phyloP scores from a whole-genome alignment of 2,329 filamentous ascomycete genomes.

The Zasmidium angulare region DNA sequence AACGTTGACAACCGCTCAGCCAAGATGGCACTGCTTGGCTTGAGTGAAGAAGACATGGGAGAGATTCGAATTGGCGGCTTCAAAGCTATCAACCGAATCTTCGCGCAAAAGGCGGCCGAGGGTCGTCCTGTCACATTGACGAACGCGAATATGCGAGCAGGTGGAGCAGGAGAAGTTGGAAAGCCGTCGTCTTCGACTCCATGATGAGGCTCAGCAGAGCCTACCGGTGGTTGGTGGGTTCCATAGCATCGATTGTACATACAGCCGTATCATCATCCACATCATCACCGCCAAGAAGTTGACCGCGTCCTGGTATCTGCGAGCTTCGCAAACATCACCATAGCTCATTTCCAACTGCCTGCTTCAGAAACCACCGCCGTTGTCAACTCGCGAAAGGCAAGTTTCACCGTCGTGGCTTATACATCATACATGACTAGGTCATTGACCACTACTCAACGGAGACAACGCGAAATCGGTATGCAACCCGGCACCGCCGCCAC shows the following conservation, averaged over 20 bases:
- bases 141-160: neutral
- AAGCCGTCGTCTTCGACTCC: neutral
- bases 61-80: neutral
- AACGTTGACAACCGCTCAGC: conserved; percentile 19
- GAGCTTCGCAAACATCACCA: neutral
- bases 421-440: too few species aligned
- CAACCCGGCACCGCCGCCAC: neutral
- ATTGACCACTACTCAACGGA: too few species aligned
- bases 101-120: neutral
- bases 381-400: too few species aligned
- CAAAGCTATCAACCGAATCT: conserved; percentile 4
- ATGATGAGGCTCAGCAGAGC: too few species aligned
- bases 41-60: conserved; percentile 15
- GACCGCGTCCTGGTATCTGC: neutral
- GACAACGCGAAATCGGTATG: too few species aligned
- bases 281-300: too few species aligned
- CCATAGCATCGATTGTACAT: too few species aligned
- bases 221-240: too few species aligned
- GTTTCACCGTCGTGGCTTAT: too few species aligned
- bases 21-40: conserved; percentile 19
- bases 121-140: neutral
- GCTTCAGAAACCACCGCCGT: neutral
- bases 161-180: neutral
- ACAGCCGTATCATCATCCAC: too few species aligned
- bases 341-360: neutral